A percentile compares a stretch with the other conserved stretches of the same genome.
Conservation (phyloP, 352 stramenopile genomes). For the Globisporangium middletonii region DNA sequence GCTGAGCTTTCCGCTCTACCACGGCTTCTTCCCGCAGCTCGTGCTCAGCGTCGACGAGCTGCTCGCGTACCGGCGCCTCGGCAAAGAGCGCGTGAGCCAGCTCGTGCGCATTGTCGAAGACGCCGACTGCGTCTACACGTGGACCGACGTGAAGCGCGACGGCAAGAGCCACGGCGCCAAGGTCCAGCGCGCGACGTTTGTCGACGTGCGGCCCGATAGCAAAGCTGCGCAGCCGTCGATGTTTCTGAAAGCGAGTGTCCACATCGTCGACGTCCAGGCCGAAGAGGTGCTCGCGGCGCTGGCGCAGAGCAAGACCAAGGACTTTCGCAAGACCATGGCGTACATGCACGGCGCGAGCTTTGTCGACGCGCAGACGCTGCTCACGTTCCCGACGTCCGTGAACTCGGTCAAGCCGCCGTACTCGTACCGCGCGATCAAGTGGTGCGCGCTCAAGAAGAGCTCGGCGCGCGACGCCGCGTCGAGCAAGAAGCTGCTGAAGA, state of each 20-base stretch:
- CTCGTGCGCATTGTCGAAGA: conserved; percentile 77
- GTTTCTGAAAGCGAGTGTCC: conserved; percentile 54
- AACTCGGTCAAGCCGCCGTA: conserved; percentile 33
- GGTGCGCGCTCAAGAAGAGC: conserved; percentile 32
- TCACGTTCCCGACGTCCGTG: conserved; percentile 57
- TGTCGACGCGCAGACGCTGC: conserved; percentile 57
- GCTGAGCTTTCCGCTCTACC: conserved; percentile 68
- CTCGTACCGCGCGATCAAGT: conserved; percentile 65
- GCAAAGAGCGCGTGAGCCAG: conserved; percentile 66
- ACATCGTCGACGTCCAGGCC: conserved; percentile 48
- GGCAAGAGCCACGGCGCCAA: conserved; percentile 2
- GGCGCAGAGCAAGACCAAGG: conserved; percentile 46
- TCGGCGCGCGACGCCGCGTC: neutral
- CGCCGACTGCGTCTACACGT: conserved; percentile 69
- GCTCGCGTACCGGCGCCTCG: conserved; percentile 66
- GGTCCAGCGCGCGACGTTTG: conserved; percentile 49
- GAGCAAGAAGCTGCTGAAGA: neutral
- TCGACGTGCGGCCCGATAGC: conserved; percentile 43
- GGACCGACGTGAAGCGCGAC: conserved; percentile 29
- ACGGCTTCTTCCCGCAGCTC: conserved; percentile 82
- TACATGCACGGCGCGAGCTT: conserved; percentile 51
- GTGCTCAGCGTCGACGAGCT: conserved; percentile 63
- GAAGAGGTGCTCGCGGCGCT: conserved; percentile 62
- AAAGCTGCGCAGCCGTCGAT: conserved; percentile 36
- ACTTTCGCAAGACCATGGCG: conserved; percentile 41